Evolutionary conservation across 768 basidiomycete species (phyloP), one percentile per base, ranked within the genome.

Genomic region (Lyophyllum decastes): DNA sequence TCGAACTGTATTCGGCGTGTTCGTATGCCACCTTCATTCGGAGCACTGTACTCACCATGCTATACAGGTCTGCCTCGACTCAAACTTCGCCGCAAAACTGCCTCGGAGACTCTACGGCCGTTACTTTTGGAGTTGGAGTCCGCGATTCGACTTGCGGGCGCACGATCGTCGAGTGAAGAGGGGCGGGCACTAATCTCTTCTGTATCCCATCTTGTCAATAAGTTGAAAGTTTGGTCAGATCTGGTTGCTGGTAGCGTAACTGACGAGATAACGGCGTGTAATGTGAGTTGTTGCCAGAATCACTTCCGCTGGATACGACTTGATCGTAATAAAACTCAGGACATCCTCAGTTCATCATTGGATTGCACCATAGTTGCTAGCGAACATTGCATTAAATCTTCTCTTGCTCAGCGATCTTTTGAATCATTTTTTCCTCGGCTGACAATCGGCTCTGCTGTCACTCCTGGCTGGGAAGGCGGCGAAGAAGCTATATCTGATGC

Each of bases 361-460:
- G 77, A 80, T 22, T 64, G 69, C 16, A 67, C 74, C 12, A 48
- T 81, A 9, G 57, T 72, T 2, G 61, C 61, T 10, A 80, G 71
- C 59, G 69, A 75, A 16, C 64, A 66, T 43, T 77, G 67, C 38
- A 73, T 85, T 19, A 72, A 77, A 30, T 72, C 76, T 2, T 75
- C 66, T 10, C 67, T 85, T 2, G 80, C 85, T 1, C 74, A 80
- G 55, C 70, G 81, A 50, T 73, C 75, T 7, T 80, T 85, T 44
- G 75, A 78, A 61, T 27, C 53, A 9, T 66, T 70, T 49, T 83
- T 78, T 60, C 81, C 86, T 8, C 75, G 80, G 16, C 69, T 81
- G 26, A 74, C 76, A 0, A 54, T 76, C 22, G 65, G 68, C 43
- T 73, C 77, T 2, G 60, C 68, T 16, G 56, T 70, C 14, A 54